Conservation (phyloP, 345 rosid species). For the Lepidium aucheri region DNA sequence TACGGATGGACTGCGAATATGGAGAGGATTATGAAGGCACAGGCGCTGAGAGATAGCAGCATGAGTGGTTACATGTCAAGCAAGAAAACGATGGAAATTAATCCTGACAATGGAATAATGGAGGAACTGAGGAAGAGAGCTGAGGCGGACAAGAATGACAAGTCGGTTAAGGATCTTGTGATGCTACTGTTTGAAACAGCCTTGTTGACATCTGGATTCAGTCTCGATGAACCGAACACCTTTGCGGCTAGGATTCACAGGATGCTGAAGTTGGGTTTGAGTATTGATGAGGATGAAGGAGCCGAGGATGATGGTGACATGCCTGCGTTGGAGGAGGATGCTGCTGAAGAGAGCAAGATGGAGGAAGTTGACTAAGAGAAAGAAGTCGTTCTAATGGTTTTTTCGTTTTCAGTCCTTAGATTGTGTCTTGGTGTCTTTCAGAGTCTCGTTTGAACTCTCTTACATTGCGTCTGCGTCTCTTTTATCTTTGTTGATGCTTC, state of each 20-base stretch:
- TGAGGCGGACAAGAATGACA: conserved; percentile 72
- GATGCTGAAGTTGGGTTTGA: conserved; percentile 84
- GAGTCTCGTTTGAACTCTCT: not conserved
- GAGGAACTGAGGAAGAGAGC: conserved; percentile 85
- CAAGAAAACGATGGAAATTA: conserved; percentile 88
- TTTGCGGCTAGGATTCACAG: conserved; percentile 75
- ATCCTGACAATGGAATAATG: conserved; percentile 84
- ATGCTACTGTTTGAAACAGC: conserved; percentile 75
- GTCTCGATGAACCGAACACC: conserved; percentile 83
- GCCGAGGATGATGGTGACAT: conserved; percentile 56
- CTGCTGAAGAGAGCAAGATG: conserved; percentile 91
- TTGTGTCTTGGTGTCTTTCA: not conserved
- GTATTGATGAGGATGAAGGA: conserved; percentile 61
- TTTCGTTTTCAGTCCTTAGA: too few relatives aligned
- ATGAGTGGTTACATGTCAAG: conserved; percentile 90
- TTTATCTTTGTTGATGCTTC: not conserved
- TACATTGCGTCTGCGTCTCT: too few relatives aligned
- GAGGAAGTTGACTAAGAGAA: conserved; percentile 66
- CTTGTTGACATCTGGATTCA: conserved; percentile 72
- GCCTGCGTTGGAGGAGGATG: conserved; percentile 76
- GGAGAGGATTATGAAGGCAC: conserved; percentile 94
- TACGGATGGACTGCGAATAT: conserved; percentile 90
- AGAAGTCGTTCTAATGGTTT: not conserved
- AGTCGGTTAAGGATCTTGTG: conserved; percentile 78
- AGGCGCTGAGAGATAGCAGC: conserved; percentile 81